Percentiles rank a stretch among this genome's conserved stretches.
Evolutionary conservation across 768 basidiomycete genomes (phyloP).

Genomic region (Leccinum disarticulatum): DNA sequence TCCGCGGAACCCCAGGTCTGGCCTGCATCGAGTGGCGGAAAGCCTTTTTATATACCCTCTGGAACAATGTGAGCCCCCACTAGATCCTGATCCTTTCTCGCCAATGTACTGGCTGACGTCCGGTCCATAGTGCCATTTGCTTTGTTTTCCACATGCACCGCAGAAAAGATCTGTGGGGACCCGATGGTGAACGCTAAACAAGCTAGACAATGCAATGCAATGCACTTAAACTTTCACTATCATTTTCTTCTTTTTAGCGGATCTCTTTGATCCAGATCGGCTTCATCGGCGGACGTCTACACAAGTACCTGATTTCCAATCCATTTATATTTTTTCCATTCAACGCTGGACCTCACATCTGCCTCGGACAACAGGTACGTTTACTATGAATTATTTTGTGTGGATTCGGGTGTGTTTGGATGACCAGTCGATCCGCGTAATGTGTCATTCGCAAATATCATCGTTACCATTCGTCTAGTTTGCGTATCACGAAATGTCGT

Average conservation of each 20-base stretch:
- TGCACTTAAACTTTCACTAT: background rate
- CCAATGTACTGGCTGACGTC: background rate
- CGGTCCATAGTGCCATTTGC: conserved; percentile 13
- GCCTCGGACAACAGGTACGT: conserved; percentile 49
- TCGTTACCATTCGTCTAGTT: conserved; percentile 32
- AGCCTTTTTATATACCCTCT: conserved; percentile 56
- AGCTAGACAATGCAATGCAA: background rate
- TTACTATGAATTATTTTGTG: conserved; percentile 19
- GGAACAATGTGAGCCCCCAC: conserved; percentile 22
- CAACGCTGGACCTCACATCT: conserved; percentile 66
- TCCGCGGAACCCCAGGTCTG: conserved; percentile 16
- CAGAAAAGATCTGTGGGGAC: conserved; percentile 38
- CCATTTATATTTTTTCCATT: conserved; percentile 71
- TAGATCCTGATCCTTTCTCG: background rate
- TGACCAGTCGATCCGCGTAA: background rate
- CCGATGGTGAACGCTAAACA: conserved; percentile 30
- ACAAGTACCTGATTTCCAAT: conserved; percentile 53
- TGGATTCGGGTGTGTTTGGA: background rate
- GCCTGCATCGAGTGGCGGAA: conserved; percentile 30
- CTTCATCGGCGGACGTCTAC: conserved; percentile 57
- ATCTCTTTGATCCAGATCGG: conserved; percentile 64
- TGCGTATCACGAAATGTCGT: conserved; percentile 54
- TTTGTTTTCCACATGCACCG: conserved; percentile 36
- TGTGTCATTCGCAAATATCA: background rate
- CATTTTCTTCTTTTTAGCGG: conserved; percentile 13